A percentile compares a stretch with the other conserved stretches of the same genome.
Conservation (phyloP, 768 basidiomycete species). For the Lentinula raphanica region DNA sequence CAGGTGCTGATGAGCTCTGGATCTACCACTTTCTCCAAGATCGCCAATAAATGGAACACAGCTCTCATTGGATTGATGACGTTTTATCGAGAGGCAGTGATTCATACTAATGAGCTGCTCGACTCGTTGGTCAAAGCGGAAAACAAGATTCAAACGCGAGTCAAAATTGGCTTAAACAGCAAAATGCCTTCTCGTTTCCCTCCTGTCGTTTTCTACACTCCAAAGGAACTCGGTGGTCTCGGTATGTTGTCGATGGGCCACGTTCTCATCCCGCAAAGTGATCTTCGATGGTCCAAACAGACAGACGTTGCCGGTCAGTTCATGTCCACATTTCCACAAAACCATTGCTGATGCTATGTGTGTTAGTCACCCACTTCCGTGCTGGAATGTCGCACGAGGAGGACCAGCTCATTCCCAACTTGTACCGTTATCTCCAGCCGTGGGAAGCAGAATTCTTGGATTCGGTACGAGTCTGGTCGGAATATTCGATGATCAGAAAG, state of each 20-base stretch:
- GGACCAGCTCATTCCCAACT: slow-evolving; percentile 91
- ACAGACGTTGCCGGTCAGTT: slow-evolving; percentile 87
- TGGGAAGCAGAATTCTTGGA: slow-evolving; percentile 99
- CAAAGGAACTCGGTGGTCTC: slow-evolving; percentile 96
- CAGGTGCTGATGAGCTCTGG: slow-evolving; percentile 98
- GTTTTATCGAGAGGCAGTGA: slow-evolving; percentile 95
- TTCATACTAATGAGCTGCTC: slow-evolving; percentile 93
- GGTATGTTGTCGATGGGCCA: slow-evolving; percentile 99
- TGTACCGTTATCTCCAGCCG: slow-evolving; percentile 94
- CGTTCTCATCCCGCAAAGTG: slow-evolving; percentile 96
- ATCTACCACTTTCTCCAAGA: slow-evolving; percentile 97
- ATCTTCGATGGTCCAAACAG: slow-evolving; percentile 96
- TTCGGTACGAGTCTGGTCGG: slow-evolving; percentile 97
- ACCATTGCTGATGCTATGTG: not conserved
- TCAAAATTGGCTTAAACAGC: slow-evolving; percentile 98
- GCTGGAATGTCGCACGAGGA: slow-evolving; percentile 97
- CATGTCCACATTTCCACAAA: not conserved
- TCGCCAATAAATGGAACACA: slow-evolving; percentile 98
- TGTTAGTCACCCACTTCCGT: slow-evolving; percentile 91
- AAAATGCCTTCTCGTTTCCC: slow-evolving; percentile 99
- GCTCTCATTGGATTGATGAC: slow-evolving; percentile 95
- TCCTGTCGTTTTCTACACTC: slow-evolving; percentile 92
- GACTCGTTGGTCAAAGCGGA: slow-evolving; percentile 97
- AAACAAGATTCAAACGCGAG: slow-evolving; percentile 99
- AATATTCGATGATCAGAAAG: slow-evolving; percentile 99